Conservation (phyloP, 2,329 filamentous ascomycete genomes). For the Sporothrix globosa region DNA sequence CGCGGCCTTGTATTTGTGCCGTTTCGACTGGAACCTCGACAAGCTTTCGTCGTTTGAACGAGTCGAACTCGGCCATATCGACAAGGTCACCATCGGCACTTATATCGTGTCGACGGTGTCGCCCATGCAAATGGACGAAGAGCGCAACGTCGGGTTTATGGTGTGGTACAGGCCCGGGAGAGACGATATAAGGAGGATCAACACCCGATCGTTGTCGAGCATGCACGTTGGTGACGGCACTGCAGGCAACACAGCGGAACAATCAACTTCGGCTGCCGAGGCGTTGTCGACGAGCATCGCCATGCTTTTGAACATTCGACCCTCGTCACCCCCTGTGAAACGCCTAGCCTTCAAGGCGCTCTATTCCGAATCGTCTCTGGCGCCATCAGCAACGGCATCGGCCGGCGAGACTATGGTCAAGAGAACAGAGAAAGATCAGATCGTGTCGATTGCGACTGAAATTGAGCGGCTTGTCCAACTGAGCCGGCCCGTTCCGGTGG, state of each 20-base stretch:
- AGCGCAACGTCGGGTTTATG: conserved; percentile 81
- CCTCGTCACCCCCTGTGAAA: conserved; percentile 40
- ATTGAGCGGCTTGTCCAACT: conserved; percentile 69
- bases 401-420: conserved; percentile 42
- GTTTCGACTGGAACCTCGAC: conserved; percentile 93
- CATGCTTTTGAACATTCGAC: conserved; percentile 50
- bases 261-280: conserved; percentile 29
- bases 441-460: conserved; percentile 71
- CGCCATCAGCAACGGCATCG: conserved; percentile 46
- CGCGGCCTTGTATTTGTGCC: conserved; percentile 81
- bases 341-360: conserved; percentile 61
- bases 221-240: conserved; percentile 39
- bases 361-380: conserved; percentile 56
- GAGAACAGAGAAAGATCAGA: conserved; percentile 59
- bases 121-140: conserved; percentile 72
- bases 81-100: conserved; percentile 73
- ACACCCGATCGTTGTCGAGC: conserved; percentile 78
- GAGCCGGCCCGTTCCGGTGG: conserved; percentile 48
- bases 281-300: conserved; percentile 44
- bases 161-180: conserved; percentile 74
- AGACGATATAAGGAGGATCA: conserved; percentile 74
- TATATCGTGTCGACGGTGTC: conserved; percentile 91
- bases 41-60: conserved; percentile 93
- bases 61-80: conserved; percentile 74
- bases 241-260: conserved; percentile 12